Evolutionary conservation across 2,329 filamentous ascomycete genomes (phyloP).

Genomic region (Botrytis paeoniae): DNA sequence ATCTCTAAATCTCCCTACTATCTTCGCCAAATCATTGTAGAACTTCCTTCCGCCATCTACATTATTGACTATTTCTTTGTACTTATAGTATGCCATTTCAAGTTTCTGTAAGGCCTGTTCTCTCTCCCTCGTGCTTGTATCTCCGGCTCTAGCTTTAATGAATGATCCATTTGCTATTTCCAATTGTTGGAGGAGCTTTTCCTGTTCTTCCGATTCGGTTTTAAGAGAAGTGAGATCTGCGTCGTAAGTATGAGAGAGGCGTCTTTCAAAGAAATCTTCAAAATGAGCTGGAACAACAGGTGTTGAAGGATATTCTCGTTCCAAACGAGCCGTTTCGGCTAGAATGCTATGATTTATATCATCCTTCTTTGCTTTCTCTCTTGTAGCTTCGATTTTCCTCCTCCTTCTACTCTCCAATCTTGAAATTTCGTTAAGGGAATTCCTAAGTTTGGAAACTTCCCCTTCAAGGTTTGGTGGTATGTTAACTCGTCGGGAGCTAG

Average conservation of each 20-base stretch:
- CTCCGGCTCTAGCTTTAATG: conserved; percentile 60
- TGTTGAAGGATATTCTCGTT: conserved; percentile 81
- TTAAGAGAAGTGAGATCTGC: conserved; percentile 68
- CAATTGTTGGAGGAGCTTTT: conserved; percentile 65
- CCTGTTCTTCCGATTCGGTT: conserved; percentile 74
- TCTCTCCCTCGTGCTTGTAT: conserved; percentile 65
- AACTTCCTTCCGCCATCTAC: conserved; percentile 90
- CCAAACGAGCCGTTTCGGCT: conserved; percentile 77
- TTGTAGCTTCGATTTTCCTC: conserved; percentile 74
- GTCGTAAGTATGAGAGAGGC: conserved; percentile 73
- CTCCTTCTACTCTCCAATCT: conserved; percentile 77
- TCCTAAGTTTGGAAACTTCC: conserved; percentile 73
- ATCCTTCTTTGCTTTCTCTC: conserved; percentile 77
- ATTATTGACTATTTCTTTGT: conserved; percentile 92
- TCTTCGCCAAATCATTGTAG: conserved; percentile 91
- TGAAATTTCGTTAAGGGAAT: conserved; percentile 78
- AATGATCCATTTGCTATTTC: conserved; percentile 77
- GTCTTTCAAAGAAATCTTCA: conserved; percentile 82
- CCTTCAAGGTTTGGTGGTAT: conserved; percentile 79
- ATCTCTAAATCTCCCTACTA: conserved; percentile 82
- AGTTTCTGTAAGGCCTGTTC: conserved; percentile 83
- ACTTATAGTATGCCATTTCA: conserved; percentile 90
- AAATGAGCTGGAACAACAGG: conserved; percentile 86
- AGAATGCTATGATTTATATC: conserved; percentile 86
- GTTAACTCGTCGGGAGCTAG: conserved; percentile 73